Percentiles rank a stretch among this genome's conserved stretches.
These are phyloP conservation scores for Acanthamoeba royreba DNA, from an alignment of 208 protist genomes.

Conservation along the genomic window DNA sequence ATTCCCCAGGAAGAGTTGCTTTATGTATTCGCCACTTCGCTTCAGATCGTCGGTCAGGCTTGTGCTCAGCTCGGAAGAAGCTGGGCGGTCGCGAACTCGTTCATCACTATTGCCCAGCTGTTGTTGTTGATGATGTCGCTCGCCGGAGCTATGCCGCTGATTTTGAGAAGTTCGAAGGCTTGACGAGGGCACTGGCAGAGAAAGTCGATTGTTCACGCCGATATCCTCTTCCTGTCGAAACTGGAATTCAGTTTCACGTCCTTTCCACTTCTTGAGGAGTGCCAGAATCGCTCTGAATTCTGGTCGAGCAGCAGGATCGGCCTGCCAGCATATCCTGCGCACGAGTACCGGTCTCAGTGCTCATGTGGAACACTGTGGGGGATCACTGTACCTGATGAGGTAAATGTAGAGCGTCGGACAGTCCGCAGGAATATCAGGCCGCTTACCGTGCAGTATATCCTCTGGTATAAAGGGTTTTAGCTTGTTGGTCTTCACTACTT, in stretches of 20 bases:
- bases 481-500: not conserved
- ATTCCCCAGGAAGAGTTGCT: too few species aligned
- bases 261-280: slow-evolving; percentile 21
- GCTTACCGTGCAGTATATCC: not conserved
- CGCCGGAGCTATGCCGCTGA: too few species aligned
- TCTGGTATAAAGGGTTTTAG: not conserved
- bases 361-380: not conserved
- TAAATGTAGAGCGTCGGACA: not conserved
- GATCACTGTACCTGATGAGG: not conserved
- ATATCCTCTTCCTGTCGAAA: too few species aligned
- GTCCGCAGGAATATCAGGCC: not conserved
- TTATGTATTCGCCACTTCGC: too few species aligned
- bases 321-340: not conserved
- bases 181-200: too few species aligned
- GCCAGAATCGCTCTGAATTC: not conserved
- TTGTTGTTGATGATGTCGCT: too few species aligned
- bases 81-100: too few species aligned
- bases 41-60: too few species aligned
- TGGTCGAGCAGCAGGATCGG: not conserved
- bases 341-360: not conserved
- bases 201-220: too few species aligned
- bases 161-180: too few species aligned
- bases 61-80: too few species aligned
- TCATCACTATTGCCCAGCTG: too few species aligned
- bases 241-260: not conserved